These are phyloP conservation scores for Oryza brachyantha DNA, from an alignment of 176 grass and related monocot genomes.

Conservation along the genomic window DNA sequence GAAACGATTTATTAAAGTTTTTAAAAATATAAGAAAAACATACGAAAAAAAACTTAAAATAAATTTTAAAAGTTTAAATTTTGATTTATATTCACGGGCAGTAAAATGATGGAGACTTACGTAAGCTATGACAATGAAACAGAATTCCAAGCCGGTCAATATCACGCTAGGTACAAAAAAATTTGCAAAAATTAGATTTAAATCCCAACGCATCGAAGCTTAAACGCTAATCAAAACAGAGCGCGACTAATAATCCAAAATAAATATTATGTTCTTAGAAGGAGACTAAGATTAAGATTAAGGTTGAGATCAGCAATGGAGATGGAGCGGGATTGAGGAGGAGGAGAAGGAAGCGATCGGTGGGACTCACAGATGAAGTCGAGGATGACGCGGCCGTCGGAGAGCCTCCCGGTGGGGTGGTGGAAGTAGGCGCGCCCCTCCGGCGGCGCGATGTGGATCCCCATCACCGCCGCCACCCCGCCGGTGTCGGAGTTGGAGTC, in stretches of 20 bases:
- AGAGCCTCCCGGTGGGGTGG: conserved; percentile 57
- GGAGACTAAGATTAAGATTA: not conserved
- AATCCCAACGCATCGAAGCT: not conserved
- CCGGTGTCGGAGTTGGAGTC: conserved; percentile 94
- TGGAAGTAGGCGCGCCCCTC: conserved; percentile 62
- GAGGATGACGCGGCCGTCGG: conserved; percentile 88
- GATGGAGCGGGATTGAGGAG: not conserved
- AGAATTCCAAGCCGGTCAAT: not conserved
- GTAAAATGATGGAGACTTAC: too few relatives aligned
- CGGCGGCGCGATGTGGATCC: conserved; percentile 48
- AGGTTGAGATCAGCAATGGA: not conserved
- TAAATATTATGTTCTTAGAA: not conserved
- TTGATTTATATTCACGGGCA: too few relatives aligned
- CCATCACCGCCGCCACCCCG: conserved; percentile 55
- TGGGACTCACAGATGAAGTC: conserved; percentile 80
- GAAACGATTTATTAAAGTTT: too few relatives aligned
- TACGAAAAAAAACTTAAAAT: too few relatives aligned
- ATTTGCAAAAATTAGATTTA: not conserved
- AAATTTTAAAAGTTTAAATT: too few relatives aligned
- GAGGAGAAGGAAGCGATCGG: too few relatives aligned
- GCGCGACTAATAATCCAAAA: not conserved
- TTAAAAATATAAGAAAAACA: too few relatives aligned
- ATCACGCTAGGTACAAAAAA: too few relatives aligned
- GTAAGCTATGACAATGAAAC: not conserved
- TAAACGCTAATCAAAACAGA: not conserved